Percentiles rank a stretch among this genome's conserved stretches.
Evolutionary conservation across 1,284 basidiomycete species (phyloP).

Genomic region (Xanthoconium separans): DNA sequence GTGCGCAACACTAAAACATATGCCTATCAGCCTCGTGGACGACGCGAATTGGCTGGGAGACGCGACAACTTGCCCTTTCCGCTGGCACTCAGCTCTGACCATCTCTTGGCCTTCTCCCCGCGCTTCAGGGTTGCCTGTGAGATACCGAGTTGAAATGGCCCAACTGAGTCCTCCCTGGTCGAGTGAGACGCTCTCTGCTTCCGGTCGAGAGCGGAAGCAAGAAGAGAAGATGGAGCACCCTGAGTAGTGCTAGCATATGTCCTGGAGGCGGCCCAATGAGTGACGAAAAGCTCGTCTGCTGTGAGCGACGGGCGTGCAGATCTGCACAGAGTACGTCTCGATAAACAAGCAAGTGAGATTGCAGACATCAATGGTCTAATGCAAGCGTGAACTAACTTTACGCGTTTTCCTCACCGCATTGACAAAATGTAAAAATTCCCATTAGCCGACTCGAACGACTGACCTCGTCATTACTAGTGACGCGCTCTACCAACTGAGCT

Average conservation of each 20-base stretch:
- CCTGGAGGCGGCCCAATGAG: conserved; percentile 20
- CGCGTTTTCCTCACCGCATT: no score
- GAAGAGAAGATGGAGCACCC: conserved; percentile 51
- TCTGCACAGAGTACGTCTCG: conserved; percentile 1
- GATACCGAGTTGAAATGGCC: conserved; percentile 82
- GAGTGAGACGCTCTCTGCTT: conserved; percentile 40
- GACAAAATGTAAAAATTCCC: conserved; percentile 31
- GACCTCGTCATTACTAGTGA: conserved; percentile 59
- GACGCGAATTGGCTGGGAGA: background rate
- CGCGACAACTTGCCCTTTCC: conserved; percentile 70
- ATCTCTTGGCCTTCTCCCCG: conserved; percentile 64
- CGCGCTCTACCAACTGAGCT: conserved; percentile 63
- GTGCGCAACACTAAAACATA: conserved; percentile 31
- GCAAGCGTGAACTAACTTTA: background rate
- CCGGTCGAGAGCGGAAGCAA: conserved; percentile 67
- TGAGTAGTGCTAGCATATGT: conserved; percentile 48
- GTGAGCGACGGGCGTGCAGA: background rate
- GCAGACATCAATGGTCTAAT: conserved; percentile 15
- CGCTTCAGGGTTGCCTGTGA: conserved; percentile 53
- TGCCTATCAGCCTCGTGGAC: background rate
- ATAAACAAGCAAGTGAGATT: conserved; percentile 9
- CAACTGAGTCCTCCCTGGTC: conserved; percentile 59
- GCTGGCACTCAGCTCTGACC: conserved; percentile 78
- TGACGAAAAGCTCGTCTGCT: background rate
- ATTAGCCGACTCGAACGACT: conserved; percentile 53